A percentile compares a stretch with the other conserved stretches of the same genome.
Evolutionary conservation across 345 rosid species (phyloP).

Genomic region (Heritiera littoralis): DNA sequence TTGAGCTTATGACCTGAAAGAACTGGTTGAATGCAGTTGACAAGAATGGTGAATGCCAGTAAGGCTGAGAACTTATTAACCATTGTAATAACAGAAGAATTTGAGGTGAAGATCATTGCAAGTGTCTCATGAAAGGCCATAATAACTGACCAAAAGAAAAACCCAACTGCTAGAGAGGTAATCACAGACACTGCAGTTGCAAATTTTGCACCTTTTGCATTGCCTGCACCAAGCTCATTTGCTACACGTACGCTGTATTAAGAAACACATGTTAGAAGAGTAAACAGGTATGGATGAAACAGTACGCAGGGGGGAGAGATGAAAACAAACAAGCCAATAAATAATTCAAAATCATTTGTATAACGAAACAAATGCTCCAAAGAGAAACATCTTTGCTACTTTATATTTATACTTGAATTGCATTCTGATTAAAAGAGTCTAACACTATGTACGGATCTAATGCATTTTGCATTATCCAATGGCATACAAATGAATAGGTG

Average conservation of each 20-base stretch:
- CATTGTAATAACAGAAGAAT: constrained; percentile 37
- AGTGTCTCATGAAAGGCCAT: constrained; percentile 40
- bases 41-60: constrained; percentile 49
- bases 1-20: constrained; percentile 44
- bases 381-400: background rate
- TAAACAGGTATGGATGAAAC: background rate
- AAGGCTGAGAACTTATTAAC: constrained; percentile 42
- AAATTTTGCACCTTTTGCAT: constrained; percentile 53
- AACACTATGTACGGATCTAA: background rate
- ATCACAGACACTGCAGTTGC: constrained; percentile 45
- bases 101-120: constrained; percentile 53
- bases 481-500: background rate
- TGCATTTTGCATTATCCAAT: background rate
- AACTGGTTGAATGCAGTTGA: constrained; percentile 63
- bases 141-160: constrained; percentile 41
- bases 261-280: background rate
- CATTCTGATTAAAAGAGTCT: constrained; percentile 9
- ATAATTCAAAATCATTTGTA: background rate
- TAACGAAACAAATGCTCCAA: background rate
- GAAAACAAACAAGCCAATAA: background rate
- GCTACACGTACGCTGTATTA: constrained; percentile 53
- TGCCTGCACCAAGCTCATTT: constrained; percentile 59
- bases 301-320: background rate
- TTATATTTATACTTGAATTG: background rate
- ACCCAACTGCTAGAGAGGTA: constrained; percentile 40